Base-by-base conservation (phyloP, 1,139 yeast genomes). In the Geotrichum bryndzae region DNA sequence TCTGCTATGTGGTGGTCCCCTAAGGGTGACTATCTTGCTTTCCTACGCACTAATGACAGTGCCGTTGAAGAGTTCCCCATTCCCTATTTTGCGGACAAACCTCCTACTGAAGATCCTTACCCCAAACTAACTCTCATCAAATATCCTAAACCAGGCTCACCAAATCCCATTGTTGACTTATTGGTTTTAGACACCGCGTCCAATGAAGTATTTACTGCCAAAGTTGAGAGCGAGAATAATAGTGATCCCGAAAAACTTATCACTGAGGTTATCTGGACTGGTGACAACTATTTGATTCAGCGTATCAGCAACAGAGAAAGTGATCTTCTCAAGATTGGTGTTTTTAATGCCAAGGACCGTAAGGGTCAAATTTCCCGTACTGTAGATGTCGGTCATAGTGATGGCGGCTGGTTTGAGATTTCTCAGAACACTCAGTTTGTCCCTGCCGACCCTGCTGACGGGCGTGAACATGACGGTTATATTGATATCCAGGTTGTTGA, bases 81-180 rank as follows among this genome's bases (percentile, higher is more conserved):
- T 51, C 90, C 90, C 58, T 84, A 81, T 66, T 90, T 82, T 70
- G 62, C 65, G 2, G 65, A 65, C 6, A 41, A 41, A n/a, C 63
- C 57, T 56, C 69, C 69, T 22, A 70, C 75, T 8, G 68, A 73
- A 1, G 69, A 70, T 5, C 83, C 84, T 56, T 88, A 87, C 68
- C 95, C 96, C 0, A 74, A 77, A 6, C 70, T 83, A 61, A 77
- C 78, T 50, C 68, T 75, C 10, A 74, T 92, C 64, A 88, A 87
- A 70, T 95, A 94, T 73, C 98, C 99, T 3, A 91, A 90, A 72
- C 96, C 97, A 0, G 99, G 98, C 0, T 81, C 82, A 23, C 69
- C 79, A 1, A 88, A 88, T 69, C 98, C 99, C 0, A 69, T 74
- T 23, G 80, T 88, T 1, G 73, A 77, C 10, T 68, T 92, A 25